Evolutionary conservation across 345 rosid species (phyloP).

Genomic region (Lenwebbia sp.): DNA sequence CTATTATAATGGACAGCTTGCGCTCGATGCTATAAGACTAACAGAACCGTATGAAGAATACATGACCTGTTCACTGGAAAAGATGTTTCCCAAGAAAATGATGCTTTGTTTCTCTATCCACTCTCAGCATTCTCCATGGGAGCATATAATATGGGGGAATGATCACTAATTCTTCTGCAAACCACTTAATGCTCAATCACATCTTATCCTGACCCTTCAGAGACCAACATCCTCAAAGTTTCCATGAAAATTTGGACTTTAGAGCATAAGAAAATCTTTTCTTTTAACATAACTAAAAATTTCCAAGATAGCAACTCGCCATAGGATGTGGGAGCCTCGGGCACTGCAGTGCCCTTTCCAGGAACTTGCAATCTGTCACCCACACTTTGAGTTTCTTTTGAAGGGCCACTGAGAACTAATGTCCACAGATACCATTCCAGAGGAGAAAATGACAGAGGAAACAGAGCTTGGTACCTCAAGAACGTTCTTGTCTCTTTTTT

Average conservation of each 20-base stretch:
- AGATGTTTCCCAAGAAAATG: background rate
- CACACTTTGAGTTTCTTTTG: background rate
- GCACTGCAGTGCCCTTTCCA: background rate
- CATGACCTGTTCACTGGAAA: background rate
- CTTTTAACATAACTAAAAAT: background rate
- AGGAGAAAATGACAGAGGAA: background rate
- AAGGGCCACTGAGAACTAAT: background rate
- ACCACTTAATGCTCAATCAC: background rate
- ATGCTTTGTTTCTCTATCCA: background rate
- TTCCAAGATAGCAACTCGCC: background rate
- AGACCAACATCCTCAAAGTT: background rate
- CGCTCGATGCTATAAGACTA: background rate
- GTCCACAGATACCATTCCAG: background rate
- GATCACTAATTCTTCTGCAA: background rate
- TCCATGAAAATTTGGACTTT: background rate
- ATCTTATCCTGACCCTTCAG: background rate
- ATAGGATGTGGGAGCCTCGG: background rate
- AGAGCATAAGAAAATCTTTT: background rate
- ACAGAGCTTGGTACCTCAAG: background rate
- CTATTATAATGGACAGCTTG: background rate
- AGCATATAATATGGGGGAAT: background rate
- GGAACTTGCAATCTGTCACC: background rate
- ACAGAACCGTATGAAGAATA: background rate
- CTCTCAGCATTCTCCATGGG: background rate
- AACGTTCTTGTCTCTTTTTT: background rate